phyloP scores from a whole-genome alignment of 1,284 basidiomycete genomes.

The Fomitopsis betulina region DNA sequence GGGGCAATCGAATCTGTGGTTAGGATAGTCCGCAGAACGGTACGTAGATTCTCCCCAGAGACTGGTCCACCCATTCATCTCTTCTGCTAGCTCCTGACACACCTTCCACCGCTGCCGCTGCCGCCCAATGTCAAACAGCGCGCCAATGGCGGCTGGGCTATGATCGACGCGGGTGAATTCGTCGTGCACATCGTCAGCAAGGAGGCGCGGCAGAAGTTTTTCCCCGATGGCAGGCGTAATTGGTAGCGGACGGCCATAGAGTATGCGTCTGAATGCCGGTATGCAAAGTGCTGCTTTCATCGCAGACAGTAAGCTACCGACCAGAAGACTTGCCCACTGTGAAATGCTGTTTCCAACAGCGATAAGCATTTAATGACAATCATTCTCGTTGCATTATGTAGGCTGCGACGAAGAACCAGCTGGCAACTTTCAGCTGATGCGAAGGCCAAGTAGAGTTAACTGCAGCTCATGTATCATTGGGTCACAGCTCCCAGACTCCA shows the following conservation, averaged over 20 bases:
- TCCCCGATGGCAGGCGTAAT: constrained; percentile 36
- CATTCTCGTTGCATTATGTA: too few relatives aligned
- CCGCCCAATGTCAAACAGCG: constrained; percentile 57
- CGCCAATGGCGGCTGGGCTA: constrained; percentile 69
- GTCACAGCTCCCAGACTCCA: not conserved
- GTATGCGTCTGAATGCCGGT: not conserved
- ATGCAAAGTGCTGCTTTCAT: not conserved
- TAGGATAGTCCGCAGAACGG: constrained; percentile 60
- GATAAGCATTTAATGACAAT: too few relatives aligned
- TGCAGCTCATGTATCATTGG: not conserved
- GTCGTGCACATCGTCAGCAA: constrained; percentile 70
- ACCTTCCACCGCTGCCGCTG: constrained; percentile 50
- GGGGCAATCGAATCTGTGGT: constrained; percentile 71
- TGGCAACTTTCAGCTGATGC: too few relatives aligned
- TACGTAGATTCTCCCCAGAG: constrained; percentile 21
- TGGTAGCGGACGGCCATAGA: constrained; percentile 10
- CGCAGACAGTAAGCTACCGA: too few relatives aligned
- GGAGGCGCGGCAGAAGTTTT: constrained; percentile 60
- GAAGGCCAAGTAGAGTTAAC: too few relatives aligned
- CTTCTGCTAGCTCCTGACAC: constrained; percentile 41
- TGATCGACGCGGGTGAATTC: constrained; percentile 75
- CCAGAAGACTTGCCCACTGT: too few relatives aligned
- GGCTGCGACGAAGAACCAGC: too few relatives aligned
- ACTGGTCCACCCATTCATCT: not conserved
- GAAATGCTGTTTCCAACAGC: too few relatives aligned